Evolutionary conservation across 345 rosid species (phyloP).

Genomic region (Rhodomyrtus tomentosa): DNA sequence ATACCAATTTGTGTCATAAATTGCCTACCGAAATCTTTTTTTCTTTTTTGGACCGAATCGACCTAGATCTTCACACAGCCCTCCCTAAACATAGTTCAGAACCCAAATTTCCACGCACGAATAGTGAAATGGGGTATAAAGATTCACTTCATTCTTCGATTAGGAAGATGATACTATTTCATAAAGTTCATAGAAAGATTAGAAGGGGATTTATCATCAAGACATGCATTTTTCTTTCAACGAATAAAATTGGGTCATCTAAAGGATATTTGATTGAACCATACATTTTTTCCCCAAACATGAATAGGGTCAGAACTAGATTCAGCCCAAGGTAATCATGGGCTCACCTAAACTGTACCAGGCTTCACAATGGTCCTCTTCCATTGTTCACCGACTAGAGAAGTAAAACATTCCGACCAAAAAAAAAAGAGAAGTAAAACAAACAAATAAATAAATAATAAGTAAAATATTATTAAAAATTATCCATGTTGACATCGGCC

Average conservation of each 20-base stretch:
- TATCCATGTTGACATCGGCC: too few species aligned
- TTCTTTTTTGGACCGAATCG: too few species aligned
- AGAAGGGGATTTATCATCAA: not conserved
- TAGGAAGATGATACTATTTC: not conserved
- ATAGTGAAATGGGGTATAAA: not conserved
- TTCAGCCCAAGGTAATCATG: not conserved
- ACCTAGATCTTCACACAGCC: too few species aligned
- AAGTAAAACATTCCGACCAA: too few species aligned
- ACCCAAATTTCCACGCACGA: not conserved
- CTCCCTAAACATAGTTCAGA: not conserved
- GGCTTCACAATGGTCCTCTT: not conserved
- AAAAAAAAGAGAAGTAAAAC: too few species aligned
- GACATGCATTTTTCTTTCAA: not conserved
- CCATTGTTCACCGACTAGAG: not conserved
- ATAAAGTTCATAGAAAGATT: not conserved
- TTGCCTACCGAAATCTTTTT: too few species aligned
- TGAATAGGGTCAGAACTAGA: not conserved
- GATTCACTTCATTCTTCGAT: not conserved
- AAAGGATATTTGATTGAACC: not conserved
- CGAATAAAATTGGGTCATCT: not conserved
- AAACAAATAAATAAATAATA: too few species aligned
- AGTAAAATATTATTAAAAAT: too few species aligned
- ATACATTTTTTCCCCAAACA: not conserved
- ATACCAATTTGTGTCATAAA: too few species aligned
- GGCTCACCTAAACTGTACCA: not conserved